Evolutionary conservation across 2,329 filamentous ascomycete species (phyloP).

Genomic region (Ophiostoma montium): DNA sequence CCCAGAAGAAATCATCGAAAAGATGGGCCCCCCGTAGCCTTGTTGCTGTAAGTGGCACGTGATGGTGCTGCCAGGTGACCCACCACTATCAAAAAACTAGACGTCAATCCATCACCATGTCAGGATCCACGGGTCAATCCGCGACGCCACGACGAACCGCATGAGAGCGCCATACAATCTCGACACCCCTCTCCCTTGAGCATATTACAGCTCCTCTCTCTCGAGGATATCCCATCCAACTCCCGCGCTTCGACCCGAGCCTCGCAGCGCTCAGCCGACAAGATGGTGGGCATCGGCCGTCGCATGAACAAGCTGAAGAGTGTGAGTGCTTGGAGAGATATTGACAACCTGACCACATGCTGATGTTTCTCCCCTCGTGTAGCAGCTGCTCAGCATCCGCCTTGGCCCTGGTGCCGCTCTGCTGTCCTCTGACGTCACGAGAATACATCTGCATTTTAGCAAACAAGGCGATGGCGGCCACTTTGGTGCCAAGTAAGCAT

Average conservation of each 20-base stretch:
- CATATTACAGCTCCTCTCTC: too few relatives aligned
- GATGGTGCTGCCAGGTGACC: not conserved
- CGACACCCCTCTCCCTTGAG: too few relatives aligned
- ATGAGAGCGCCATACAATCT: too few relatives aligned
- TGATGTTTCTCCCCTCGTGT: slow-evolving; percentile 13
- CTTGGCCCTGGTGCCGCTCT: slow-evolving; percentile 72
- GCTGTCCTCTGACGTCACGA: slow-evolving; percentile 60
- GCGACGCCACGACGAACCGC: too few relatives aligned
- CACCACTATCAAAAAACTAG: not conserved
- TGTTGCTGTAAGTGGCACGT: slow-evolving; percentile 2
- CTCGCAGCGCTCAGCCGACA: slow-evolving; percentile 11
- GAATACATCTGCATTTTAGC: slow-evolving; percentile 63
- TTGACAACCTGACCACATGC: too few relatives aligned
- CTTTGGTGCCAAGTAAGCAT: slow-evolving; percentile 51
- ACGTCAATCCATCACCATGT: not conserved
- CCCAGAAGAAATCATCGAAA: not conserved
- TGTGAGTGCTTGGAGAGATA: slow-evolving; percentile 31
- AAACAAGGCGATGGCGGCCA: slow-evolving; percentile 49
- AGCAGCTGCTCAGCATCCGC: slow-evolving; percentile 58
- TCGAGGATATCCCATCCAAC: too few relatives aligned
- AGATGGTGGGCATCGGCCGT: slow-evolving; percentile 36
- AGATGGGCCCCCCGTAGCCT: not conserved
- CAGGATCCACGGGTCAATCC: too few relatives aligned
- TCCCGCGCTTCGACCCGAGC: not conserved
- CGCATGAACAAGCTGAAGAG: slow-evolving; percentile 61